Evolutionary conservation across 2,329 filamentous ascomycete genomes (phyloP).

Genomic region (Aspergillus phoenicis): DNA sequence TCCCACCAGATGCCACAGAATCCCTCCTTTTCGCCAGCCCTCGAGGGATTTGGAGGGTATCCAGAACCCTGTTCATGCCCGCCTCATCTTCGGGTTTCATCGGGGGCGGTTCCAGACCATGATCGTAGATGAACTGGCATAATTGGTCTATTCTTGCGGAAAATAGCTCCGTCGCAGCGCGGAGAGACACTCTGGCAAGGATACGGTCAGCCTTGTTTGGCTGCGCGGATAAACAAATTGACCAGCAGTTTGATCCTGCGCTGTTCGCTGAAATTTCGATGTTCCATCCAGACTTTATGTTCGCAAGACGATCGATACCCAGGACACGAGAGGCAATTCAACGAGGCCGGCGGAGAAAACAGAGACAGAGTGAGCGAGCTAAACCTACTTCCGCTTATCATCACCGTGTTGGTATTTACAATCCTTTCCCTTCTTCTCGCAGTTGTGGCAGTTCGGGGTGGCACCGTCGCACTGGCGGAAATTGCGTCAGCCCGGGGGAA

Average conservation of each 20-base stretch:
- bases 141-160: slow-evolving; percentile 43
- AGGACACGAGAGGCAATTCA: background rate
- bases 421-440: slow-evolving; percentile 40
- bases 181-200: slow-evolving; percentile 18
- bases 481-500: background rate
- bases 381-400: slow-evolving; percentile 43
- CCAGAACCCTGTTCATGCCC: slow-evolving; percentile 42
- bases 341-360: background rate
- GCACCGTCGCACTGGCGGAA: slow-evolving; percentile 41
- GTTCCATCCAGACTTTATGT: background rate
- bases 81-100: slow-evolving; percentile 44
- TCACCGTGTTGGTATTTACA: slow-evolving; percentile 45
- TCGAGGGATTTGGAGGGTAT: slow-evolving; percentile 41
- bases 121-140: slow-evolving; percentile 45
- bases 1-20: background rate
- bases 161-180: slow-evolving; percentile 32
- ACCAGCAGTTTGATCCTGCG: background rate
- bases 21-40: background rate
- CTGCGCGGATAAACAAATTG: background rate
- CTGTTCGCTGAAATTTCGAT: background rate
- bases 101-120: slow-evolving; percentile 42
- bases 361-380: background rate
- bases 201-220: slow-evolving; percentile 6
- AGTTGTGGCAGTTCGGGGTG: slow-evolving; percentile 43
- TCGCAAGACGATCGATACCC: background rate